phyloP scores from a whole-genome alignment of 169 alveolate species.

The Plasmodium blacklocki region DNA sequence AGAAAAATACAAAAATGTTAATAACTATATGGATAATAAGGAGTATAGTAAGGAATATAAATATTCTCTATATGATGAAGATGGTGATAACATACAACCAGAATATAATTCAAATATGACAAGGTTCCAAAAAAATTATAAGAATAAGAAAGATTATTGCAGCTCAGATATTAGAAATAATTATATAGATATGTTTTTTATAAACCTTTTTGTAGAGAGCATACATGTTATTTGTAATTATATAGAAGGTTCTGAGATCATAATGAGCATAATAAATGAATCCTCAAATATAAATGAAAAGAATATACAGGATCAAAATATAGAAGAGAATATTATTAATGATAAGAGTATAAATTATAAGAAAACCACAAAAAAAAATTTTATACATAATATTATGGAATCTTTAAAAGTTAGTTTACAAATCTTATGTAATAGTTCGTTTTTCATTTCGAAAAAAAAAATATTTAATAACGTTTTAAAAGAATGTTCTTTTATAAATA shows the following conservation, averaged over 20 bases:
- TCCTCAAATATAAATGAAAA: not conserved
- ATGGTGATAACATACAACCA: not conserved
- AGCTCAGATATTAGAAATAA: not conserved
- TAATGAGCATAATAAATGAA: not conserved
- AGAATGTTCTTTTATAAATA: conserved; percentile 36
- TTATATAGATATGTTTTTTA: conserved; percentile 1
- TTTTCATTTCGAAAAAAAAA: conserved; percentile 52
- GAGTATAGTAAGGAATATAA: not conserved
- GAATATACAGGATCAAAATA: not conserved
- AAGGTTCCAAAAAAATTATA: too few relatives aligned
- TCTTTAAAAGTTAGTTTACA: conserved; percentile 16
- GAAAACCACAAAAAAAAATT: not conserved
- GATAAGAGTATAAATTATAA: too few relatives aligned
- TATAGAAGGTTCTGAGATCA: not conserved
- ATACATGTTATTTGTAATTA: conserved; percentile 23
- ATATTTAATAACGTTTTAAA: conserved; percentile 18
- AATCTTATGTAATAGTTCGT: conserved; percentile 17
- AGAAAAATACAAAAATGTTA: not conserved
- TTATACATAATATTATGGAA: conserved; percentile 43
- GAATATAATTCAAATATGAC: too few relatives aligned
- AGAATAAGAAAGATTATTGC: too few relatives aligned
- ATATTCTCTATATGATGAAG: not conserved
- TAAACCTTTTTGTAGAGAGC: conserved; percentile 22
- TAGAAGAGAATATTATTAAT: too few relatives aligned
- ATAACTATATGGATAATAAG: not conserved